Conservation (phyloP, 768 basidiomycete genomes). For the Lactarius vividus region DNA sequence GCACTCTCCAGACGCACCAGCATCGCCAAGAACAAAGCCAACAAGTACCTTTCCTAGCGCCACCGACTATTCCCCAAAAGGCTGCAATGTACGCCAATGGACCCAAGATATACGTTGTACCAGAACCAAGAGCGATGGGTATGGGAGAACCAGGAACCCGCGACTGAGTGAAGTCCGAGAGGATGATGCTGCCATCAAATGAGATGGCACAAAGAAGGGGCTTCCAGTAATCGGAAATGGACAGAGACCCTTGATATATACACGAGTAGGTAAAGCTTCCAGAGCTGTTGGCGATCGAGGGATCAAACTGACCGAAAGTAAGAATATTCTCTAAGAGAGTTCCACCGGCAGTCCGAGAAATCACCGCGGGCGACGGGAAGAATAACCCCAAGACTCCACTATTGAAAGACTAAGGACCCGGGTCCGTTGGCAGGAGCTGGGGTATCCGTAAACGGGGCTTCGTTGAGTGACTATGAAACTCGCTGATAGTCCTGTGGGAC, state of each 20-base stretch:
- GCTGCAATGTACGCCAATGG: constrained; percentile 50
- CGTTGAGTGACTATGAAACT: constrained; percentile 8
- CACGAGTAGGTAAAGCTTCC: constrained; percentile 38
- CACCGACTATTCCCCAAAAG: constrained; percentile 51
- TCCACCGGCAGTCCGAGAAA: constrained; percentile 42
- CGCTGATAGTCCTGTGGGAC: constrained; percentile 49
- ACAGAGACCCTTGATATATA: constrained; percentile 38
- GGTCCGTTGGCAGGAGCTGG: constrained; percentile 47
- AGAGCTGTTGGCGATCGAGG: constrained; percentile 35
- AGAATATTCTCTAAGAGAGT: constrained; percentile 51
- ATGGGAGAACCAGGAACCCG: constrained; percentile 41
- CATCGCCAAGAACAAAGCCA: constrained; percentile 45
- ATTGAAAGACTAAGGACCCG: constrained; percentile 45
- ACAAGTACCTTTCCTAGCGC: constrained; percentile 44
- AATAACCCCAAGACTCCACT: constrained; percentile 57
- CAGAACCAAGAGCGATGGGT: constrained; percentile 60
- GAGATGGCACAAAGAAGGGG: constrained; percentile 46
- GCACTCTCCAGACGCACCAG: constrained; percentile 37
- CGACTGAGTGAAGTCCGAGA: constrained; percentile 44
- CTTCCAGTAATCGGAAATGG: constrained; percentile 57
- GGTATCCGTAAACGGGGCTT: constrained; percentile 2
- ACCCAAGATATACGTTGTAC: constrained; percentile 55
- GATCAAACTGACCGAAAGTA: constrained; percentile 51
- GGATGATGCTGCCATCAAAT: constrained; percentile 39
- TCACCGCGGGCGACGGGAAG: constrained; percentile 49